Conservation (phyloP, 2,329 filamentous ascomycete species). For the Leptographium flavum region DNA sequence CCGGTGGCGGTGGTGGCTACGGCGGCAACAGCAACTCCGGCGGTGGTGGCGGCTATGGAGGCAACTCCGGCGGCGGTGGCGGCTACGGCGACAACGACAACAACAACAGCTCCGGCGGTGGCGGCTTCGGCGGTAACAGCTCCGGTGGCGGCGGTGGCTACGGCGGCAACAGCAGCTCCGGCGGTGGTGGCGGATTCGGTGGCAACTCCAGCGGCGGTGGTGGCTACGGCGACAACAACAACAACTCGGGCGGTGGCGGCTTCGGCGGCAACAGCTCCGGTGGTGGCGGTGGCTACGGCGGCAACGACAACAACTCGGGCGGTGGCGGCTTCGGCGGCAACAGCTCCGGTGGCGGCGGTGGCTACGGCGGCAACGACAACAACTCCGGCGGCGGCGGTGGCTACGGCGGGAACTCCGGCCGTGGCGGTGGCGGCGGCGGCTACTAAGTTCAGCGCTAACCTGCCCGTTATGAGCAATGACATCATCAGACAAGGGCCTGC, state of each 20-base stretch:
- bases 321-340: background rate
- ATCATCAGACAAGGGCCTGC: too few relatives aligned
- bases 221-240: slow-evolving; percentile 10
- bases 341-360: background rate
- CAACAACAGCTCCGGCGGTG: slow-evolving; percentile 9
- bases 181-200: background rate
- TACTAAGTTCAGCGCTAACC: slow-evolving; percentile 4
- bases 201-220: slow-evolving; percentile 11
- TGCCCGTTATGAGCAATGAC: background rate
- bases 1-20: background rate
- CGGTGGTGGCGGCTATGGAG: slow-evolving; percentile 1
- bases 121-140: slow-evolving; percentile 1
- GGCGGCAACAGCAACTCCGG: background rate
- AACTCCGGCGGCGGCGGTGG: slow-evolving; percentile 1
- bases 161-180: background rate
- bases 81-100: slow-evolving; percentile 10
- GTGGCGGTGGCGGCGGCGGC: slow-evolving; percentile 8
- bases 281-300: slow-evolving; percentile 5
- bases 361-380: slow-evolving; percentile 1
- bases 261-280: slow-evolving; percentile 7
- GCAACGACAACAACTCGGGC: slow-evolving; percentile 2
- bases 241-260: slow-evolving; percentile 7
- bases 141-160: background rate
- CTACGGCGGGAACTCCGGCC: slow-evolving; percentile 1
- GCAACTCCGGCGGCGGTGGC: slow-evolving; percentile 10